Evolutionary conservation across 129 eudicot genomes (phyloP), one percentile per base, ranked within the genome.

Genomic region (Chrysanthemum seticuspe): DNA sequence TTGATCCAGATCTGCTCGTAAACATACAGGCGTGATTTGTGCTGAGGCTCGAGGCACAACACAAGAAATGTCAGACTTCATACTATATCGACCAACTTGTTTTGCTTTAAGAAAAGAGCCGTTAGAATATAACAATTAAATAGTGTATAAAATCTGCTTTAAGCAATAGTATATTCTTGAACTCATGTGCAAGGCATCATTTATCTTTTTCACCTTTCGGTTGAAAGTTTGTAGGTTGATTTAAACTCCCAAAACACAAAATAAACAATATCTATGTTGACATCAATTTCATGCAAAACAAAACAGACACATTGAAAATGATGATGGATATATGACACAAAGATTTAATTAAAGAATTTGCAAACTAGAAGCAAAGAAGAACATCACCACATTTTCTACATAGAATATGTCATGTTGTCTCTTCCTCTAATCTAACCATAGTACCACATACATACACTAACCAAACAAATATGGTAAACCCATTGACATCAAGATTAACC

Each of bases 321-420:
- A 67, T 76, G 68, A 73, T 25, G 10, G 67, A 54, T 62, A 62
- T 21, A 62, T 15, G 34, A 52, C 60, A 65, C 58, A 47, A 70
- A 9, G 60, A 71, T 70, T 34, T 8, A 78, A 78, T 62, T 77
- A 78, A 78, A 78, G 72, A 78, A 78, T 78, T 62, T 62, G 60
- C 36, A 78, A 71, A 78, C 82, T 78, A 36, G 9, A 65, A 62
- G 70, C 23, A 62, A 53, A 19, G 64, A 62, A 77, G 65, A 54
- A 62, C 51, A 54, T 58, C 60, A 77, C 81, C 40, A 68, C 76
- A 62, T 62, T 66, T 66, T 72, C 74, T 53, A 61, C 59, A 65
- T 40, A 16, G 62, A 76, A 67, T 9, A 77, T 70, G 68, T 61
- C 10, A 77, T 61, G 71, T 29, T 51, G 74, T 76, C 80, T 77